Conservation (phyloP, 176 grass and related monocot genomes). For the sorghum (Sorghum bicolor) region Sorghum_bicolor_NCBIv3 NC_012879.2:58314001-58314500, state of each 20-base stretch:
- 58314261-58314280: slow-evolving; percentile 63
- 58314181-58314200: slow-evolving; percentile 39
- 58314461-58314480: slow-evolving; percentile 41
- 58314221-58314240: slow-evolving; percentile 71
- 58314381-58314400: slow-evolving; percentile 44
- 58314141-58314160: slow-evolving; percentile 50
- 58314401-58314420: slow-evolving; percentile 61
- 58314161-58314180: slow-evolving; percentile 56
- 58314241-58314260: slow-evolving; percentile 58
- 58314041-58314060: slow-evolving; percentile 49
- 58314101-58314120: slow-evolving; percentile 49
- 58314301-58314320: slow-evolving; percentile 69
- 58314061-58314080: slow-evolving; percentile 49
- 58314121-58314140: slow-evolving; percentile 62
- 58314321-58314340: slow-evolving; percentile 26
- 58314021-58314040: slow-evolving; percentile 48
- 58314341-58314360: not conserved
- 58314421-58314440: slow-evolving; percentile 53
- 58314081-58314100: slow-evolving; percentile 57
- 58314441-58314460: slow-evolving; percentile 48
- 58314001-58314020: slow-evolving; percentile 42
- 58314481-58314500: slow-evolving; percentile 34
- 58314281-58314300: slow-evolving; percentile 55
- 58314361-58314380: not conserved
- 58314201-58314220: slow-evolving; percentile 59